Percentiles rank a stretch among this genome's conserved stretches.
Conservation (phyloP, 345 rosid species). For the Gossypium rotundifolium region DNA sequence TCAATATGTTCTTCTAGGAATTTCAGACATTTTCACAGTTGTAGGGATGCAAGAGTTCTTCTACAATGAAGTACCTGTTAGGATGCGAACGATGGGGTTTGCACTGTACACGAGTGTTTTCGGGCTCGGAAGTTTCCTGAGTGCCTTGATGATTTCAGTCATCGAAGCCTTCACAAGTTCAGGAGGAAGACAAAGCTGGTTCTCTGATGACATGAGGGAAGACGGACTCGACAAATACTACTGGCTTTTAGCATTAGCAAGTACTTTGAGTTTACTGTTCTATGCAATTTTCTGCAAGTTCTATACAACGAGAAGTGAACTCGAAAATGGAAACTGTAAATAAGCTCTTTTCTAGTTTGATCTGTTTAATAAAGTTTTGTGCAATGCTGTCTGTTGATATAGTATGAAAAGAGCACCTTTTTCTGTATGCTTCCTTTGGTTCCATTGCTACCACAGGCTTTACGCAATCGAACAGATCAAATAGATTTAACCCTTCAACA, state of each 20-base stretch:
- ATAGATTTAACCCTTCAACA: neutral
- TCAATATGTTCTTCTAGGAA: constrained; percentile 75
- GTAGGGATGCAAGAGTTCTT: constrained; percentile 98
- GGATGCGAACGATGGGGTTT: constrained; percentile 90
- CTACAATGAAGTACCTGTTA: constrained; percentile 75
- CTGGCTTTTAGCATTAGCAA: constrained; percentile 63
- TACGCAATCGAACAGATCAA: neutral
- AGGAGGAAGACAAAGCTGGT: constrained; percentile 57
- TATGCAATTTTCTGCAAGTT: constrained; percentile 53
- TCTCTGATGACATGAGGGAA: constrained; percentile 81
- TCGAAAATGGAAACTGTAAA: constrained; percentile 23
- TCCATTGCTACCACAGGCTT: neutral
- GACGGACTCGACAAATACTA: constrained; percentile 70
- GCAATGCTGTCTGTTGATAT: neutral
- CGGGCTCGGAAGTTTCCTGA: constrained; percentile 85
- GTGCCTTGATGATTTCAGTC: constrained; percentile 59
- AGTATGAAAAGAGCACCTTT: neutral
- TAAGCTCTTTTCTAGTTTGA: neutral
- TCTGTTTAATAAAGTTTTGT: neutral
- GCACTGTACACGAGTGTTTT: constrained; percentile 86
- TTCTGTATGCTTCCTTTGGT: neutral
- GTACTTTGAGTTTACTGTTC: constrained; percentile 48
- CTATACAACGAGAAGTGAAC: constrained; percentile 34
- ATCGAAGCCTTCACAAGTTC: constrained; percentile 45
- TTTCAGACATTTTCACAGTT: constrained; percentile 87